Evolutionary conservation across 768 basidiomycete species (phyloP), one percentile per base, ranked within the genome.

Genomic region (Pleurotus sapidus): DNA sequence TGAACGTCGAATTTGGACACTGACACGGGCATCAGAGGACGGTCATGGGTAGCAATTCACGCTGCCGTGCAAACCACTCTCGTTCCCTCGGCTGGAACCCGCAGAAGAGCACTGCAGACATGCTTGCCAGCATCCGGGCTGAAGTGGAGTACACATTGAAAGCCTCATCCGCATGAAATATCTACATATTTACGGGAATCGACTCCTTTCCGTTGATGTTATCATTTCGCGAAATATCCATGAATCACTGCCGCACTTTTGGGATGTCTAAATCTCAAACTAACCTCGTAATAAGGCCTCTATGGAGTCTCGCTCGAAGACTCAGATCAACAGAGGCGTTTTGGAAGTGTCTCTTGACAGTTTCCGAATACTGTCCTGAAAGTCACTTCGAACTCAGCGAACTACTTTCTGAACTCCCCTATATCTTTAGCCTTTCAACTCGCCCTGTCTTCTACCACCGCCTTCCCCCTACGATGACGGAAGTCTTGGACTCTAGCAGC

Each of bases 61-160:
- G 80, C 14, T 77, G 75, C 60, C 69, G 68, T 24, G 74, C 75
- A 0, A 76, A 77, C 42, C 70, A 79, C 51, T 70, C 73, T 1
- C 70, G 71, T 43, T 64, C 67, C 11, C 61, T 84, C 45, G 83
- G 84, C 12, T 84, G 84, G 84, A 76, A 75, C 56, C 81, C 84
- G 8, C 73, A 60, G 56, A 74, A 74, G 62, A 76, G 68, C 12
- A 81, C 76, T 8, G 65, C 74, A 55, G 83, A 84, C 63, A 75
- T 84, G 70, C 60, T 84, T 11, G 68, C 66, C 38, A 81, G 77
- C 60, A 73, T 86, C 50, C 70, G 72, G 57, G 65, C 70, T 4
- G 81, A 84, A 65, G 30, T 34, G 30, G 30, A 34, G 30, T 34
- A 34, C 30, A 34, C 8, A 74, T 81, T 1, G 74, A 74, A 57